A percentile compares a stretch with the other conserved stretches of the same genome.
Evolutionary conservation across 106 monocot species (phyloP).

Genomic region (Allium fistulosum): DNA sequence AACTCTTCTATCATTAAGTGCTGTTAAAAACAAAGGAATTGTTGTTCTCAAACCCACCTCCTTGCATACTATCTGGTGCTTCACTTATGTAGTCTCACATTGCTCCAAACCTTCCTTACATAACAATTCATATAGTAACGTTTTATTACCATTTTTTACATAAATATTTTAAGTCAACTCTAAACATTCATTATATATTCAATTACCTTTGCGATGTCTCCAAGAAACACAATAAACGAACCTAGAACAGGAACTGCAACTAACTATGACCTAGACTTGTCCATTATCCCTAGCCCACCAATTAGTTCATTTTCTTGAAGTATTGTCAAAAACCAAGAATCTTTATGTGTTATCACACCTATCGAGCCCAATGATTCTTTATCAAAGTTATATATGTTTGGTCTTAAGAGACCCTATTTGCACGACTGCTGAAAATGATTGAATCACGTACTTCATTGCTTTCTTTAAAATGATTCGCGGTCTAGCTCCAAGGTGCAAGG

Average conservation of each 20-base stretch:
- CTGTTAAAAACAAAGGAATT: slow-evolving; percentile 40
- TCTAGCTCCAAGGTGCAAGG: too few relatives aligned
- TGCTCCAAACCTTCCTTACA: slow-evolving; percentile 37
- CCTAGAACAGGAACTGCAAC: slow-evolving; percentile 42
- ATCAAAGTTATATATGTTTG: slow-evolving; percentile 47
- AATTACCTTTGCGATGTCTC: slow-evolving; percentile 44
- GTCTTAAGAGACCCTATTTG: slow-evolving; percentile 21
- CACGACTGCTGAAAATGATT: too few relatives aligned
- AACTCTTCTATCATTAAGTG: slow-evolving; percentile 28
- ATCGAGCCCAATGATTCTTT: slow-evolving; percentile 31
- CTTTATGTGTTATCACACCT: slow-evolving; percentile 46
- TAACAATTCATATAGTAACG: too few relatives aligned
- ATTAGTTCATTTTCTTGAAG: slow-evolving; percentile 52
- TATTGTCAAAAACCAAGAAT: slow-evolving; percentile 41
- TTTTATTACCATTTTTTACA: too few relatives aligned
- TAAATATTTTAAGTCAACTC: too few relatives aligned
- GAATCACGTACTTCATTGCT: too few relatives aligned
- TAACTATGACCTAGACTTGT: slow-evolving; percentile 18
- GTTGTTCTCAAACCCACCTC: slow-evolving; percentile 21
- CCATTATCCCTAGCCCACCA: slow-evolving; percentile 54
- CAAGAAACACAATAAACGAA: slow-evolving; percentile 40
- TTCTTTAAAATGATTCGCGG: too few relatives aligned
- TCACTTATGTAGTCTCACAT: slow-evolving; percentile 47
- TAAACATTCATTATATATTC: too few relatives aligned
- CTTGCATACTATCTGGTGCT: slow-evolving; percentile 51